Conservation (phyloP, 176 grass and related monocot genomes). For the Olyra latifolia region DNA sequence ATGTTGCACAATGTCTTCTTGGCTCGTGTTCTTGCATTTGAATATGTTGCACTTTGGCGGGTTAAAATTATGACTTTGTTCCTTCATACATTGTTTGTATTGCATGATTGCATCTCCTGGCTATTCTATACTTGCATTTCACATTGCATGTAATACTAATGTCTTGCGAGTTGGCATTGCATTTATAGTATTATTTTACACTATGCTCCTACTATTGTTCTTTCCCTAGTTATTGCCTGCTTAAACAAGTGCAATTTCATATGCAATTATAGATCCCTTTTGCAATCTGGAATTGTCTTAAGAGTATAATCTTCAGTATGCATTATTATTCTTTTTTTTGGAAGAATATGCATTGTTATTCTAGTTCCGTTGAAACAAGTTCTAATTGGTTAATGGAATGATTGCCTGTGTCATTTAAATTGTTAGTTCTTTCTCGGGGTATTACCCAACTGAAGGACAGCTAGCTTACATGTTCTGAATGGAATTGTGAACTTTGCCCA, state of each 20-base stretch:
- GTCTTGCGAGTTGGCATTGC: constrained; percentile 12
- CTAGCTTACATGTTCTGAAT: constrained; percentile 11
- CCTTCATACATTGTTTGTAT: not conserved
- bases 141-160: not conserved
- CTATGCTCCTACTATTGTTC: not conserved
- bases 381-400: constrained; percentile 1
- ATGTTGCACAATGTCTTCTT: not conserved
- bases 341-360: too few relatives aligned
- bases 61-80: not conserved
- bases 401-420: constrained; percentile 12
- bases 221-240: not conserved
- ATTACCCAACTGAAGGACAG: constrained; percentile 13
- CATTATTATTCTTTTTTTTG: too few relatives aligned
- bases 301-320: not conserved
- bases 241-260: not conserved
- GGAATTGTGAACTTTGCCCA: constrained; percentile 24
- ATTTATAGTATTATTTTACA: not conserved
- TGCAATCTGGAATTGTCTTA: not conserved
- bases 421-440: not conserved
- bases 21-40: not conserved
- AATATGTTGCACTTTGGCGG: not conserved
- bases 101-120: not conserved
- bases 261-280: not conserved
- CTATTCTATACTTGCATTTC: not conserved
- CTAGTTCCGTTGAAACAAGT: too few relatives aligned